Percentiles rank a stretch among this genome's conserved stretches.
Conservation (phyloP, 352 stramenopile species). For the Pythium aquatile region DNA sequence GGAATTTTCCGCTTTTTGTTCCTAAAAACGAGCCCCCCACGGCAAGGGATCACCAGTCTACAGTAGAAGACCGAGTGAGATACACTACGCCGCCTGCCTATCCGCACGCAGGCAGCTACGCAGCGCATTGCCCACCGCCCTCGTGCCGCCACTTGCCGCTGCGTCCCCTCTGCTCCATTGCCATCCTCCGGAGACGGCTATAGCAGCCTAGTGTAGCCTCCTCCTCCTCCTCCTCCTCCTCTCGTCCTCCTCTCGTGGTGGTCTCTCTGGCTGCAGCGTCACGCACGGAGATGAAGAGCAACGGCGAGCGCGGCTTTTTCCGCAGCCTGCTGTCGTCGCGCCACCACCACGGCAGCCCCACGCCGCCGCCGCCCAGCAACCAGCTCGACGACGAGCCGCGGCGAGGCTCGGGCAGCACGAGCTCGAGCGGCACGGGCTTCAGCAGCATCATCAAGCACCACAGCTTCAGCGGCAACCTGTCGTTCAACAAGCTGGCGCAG, state of each 20-base stretch:
- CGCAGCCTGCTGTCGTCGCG: constrained; percentile 25
- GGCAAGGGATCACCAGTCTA: background rate
- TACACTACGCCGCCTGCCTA: background rate
- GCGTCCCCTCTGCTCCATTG: background rate
- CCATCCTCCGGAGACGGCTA: background rate
- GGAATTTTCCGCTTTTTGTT: constrained; percentile 15
- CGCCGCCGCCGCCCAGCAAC: constrained; percentile 18
- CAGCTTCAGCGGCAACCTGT: constrained; percentile 70
- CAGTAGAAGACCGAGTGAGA: no score
- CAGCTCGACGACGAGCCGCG: constrained; percentile 23
- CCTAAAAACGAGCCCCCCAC: constrained; percentile 4
- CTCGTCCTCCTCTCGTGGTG: no score
- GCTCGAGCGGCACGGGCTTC: constrained; percentile 23
- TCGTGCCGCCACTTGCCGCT: background rate
- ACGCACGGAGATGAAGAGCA: constrained; percentile 21
- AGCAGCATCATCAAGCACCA: constrained; percentile 42
- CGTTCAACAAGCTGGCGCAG: constrained; percentile 50
- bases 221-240: background rate
- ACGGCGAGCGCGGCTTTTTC: constrained; percentile 31
- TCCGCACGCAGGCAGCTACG: background rate
- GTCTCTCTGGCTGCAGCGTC: no score
- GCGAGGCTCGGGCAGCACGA: constrained; percentile 20
- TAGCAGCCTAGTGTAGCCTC: background rate
- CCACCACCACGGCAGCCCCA: constrained; percentile 16
- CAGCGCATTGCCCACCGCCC: no score